Percentiles rank a stretch among this genome's conserved stretches.
Evolutionary conservation across 2,329 filamentous ascomycete genomes (phyloP).

Genomic region (Didymella segeticola): DNA sequence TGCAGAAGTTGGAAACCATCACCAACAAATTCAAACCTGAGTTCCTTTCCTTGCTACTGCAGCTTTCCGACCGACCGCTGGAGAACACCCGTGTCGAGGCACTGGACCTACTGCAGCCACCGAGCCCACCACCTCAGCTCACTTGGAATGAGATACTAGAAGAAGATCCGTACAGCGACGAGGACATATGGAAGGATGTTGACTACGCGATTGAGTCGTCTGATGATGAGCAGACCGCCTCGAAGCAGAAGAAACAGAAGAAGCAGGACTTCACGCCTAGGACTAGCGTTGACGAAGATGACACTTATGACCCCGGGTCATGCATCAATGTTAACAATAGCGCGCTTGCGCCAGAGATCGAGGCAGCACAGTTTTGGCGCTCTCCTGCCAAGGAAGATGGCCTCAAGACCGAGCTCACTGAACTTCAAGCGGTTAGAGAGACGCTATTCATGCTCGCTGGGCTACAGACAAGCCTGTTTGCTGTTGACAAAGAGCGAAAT

Average conservation of each 20-base stretch:
- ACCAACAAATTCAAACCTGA: conserved; percentile 77
- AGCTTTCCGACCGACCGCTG: conserved; percentile 81
- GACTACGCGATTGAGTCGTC: conserved; percentile 71
- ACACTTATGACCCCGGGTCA: conserved; percentile 43
- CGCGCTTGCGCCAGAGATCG: conserved; percentile 47
- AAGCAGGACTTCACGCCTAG: conserved; percentile 35
- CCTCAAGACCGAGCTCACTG: conserved; percentile 60
- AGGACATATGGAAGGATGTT: conserved; percentile 73
- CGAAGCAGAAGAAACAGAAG: conserved; percentile 21
- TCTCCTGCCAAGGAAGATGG: conserved; percentile 13
- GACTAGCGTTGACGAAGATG: conserved; percentile 49
- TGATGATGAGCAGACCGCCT: conserved; percentile 60
- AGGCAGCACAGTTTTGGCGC: conserved; percentile 58
- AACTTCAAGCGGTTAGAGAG: conserved; percentile 77
- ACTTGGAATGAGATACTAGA: conserved; percentile 81
- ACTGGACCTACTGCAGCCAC: conserved; percentile 63
- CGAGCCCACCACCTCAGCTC: conserved; percentile 58
- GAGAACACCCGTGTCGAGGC: conserved; percentile 71
- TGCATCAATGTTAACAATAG: conserved; percentile 40
- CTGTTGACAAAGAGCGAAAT: conserved; percentile 38
- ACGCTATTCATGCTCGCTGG: conserved; percentile 85
- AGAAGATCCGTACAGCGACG: conserved; percentile 76
- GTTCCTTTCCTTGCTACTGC: conserved; percentile 76
- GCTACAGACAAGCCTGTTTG: conserved; percentile 75
- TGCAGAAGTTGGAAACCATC: conserved; percentile 64